Conservation (phyloP, 1,139 yeast genomes). For the Suhomyces terraborum region DNA sequence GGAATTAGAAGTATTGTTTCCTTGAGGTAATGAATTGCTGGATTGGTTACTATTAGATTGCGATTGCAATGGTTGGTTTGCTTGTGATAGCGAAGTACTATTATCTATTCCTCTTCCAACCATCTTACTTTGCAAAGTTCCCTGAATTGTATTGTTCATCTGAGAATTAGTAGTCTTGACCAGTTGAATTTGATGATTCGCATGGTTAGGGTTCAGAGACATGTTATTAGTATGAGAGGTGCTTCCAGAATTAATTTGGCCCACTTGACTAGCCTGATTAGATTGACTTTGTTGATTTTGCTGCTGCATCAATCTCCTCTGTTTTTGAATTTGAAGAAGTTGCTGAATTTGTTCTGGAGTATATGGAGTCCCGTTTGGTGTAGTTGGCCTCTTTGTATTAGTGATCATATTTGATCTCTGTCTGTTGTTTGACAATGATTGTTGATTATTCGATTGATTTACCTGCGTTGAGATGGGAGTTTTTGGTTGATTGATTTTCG, state of each 20-base stretch:
- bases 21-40: neutral
- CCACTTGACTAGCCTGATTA: slow-evolving; percentile 2
- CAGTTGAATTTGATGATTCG: slow-evolving; percentile 7
- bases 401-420: slow-evolving; percentile 5
- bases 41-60: neutral
- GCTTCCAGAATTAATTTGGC: neutral
- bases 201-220: neutral
- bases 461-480: neutral
- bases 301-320: slow-evolving; percentile 51
- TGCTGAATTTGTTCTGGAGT: slow-evolving; percentile 59
- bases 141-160: slow-evolving; percentile 11
- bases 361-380: slow-evolving; percentile 56
- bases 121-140: slow-evolving; percentile 9
- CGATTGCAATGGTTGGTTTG: neutral
- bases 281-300: slow-evolving; percentile 28
- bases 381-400: slow-evolving; percentile 36
- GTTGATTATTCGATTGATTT: neutral
- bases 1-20: neutral
- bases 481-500: neutral
- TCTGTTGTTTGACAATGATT: neutral
- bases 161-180: slow-evolving; percentile 9
- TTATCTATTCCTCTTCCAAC: slow-evolving; percentile 1
- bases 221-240: neutral
- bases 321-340: slow-evolving; percentile 53
- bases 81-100: neutral